Evolutionary conservation across 163 green algal species (phyloP).

Genomic region (Coccomyxa subellipsoidea): DNA sequence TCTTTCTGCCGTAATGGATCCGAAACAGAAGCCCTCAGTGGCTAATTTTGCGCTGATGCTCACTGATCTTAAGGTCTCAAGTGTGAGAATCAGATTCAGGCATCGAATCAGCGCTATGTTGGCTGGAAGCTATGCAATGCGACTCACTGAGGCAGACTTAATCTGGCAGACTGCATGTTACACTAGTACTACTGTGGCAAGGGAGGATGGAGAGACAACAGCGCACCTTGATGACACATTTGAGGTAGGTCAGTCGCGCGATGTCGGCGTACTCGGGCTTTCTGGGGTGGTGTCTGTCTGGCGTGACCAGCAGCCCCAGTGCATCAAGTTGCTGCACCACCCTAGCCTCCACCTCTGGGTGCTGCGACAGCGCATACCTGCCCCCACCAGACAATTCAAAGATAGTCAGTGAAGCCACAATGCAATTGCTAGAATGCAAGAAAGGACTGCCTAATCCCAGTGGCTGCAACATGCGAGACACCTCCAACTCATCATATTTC

Average conservation of each 20-base stretch:
- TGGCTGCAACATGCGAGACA: too few relatives aligned
- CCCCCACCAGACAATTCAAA: neutral
- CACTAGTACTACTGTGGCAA: neutral
- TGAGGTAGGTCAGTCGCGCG: conserved; percentile 21
- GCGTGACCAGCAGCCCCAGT: conserved; percentile 38
- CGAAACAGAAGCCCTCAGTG: too few relatives aligned
- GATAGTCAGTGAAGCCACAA: neutral
- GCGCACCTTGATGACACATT: conserved; percentile 27
- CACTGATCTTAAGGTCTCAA: too few relatives aligned
- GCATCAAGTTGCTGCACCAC: conserved; percentile 44
- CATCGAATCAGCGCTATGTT: neutral
- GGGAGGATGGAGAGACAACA: neutral
- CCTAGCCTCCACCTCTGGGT: conserved; percentile 57
- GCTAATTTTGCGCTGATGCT: too few relatives aligned
- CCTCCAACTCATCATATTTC: too few relatives aligned
- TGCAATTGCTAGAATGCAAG: too few relatives aligned
- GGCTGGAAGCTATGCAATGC: neutral
- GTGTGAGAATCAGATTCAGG: too few relatives aligned
- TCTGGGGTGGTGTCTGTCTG: conserved; percentile 12
- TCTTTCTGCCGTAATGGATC: too few relatives aligned
- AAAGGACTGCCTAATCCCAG: too few relatives aligned
- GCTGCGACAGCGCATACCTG: conserved; percentile 55
- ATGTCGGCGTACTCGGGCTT: conserved; percentile 23
- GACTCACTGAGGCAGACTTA: neutral
- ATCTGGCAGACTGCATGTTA: neutral